A percentile compares a stretch with the other conserved stretches of the same genome.
phyloP scores from a whole-genome alignment of 441 rosid species.

The Iberis amara region DNA sequence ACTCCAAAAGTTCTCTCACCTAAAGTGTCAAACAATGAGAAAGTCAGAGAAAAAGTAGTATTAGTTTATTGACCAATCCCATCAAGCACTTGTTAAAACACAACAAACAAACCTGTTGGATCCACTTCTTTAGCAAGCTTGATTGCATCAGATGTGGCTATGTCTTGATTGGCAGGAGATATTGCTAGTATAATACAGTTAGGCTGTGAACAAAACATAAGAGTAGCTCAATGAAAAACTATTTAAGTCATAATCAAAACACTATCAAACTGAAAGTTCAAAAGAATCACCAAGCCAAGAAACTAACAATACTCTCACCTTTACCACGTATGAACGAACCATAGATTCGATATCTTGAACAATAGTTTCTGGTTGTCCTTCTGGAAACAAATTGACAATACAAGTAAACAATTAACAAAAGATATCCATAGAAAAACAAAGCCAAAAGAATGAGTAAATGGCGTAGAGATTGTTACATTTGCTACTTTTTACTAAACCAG shows the following conservation, averaged over 20 bases:
- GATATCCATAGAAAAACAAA: no score
- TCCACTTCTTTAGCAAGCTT: slow-evolving; percentile 84
- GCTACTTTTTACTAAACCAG: no score
- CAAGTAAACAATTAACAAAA: background rate
- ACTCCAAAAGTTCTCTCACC: slow-evolving; percentile 93
- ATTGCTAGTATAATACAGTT: slow-evolving; percentile 77
- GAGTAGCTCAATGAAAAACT: background rate
- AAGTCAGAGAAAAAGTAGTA: background rate
- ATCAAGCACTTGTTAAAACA: no score
- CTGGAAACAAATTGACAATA: slow-evolving; percentile 36
- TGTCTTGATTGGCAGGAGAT: slow-evolving; percentile 96
- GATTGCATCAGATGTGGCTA: slow-evolving; percentile 92
- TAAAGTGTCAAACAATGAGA: slow-evolving; percentile 20
- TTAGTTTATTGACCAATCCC: no score
- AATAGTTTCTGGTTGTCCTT: slow-evolving; percentile 80
- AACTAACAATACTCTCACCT: no score
- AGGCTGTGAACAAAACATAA: slow-evolving; percentile 42
- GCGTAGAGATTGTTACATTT: no score
- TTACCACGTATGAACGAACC: slow-evolving; percentile 71
- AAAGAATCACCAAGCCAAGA: background rate
- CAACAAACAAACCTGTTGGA: slow-evolving; percentile 29
- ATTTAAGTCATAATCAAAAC: background rate
- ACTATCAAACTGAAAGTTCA: no score
- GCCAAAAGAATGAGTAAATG: no score
- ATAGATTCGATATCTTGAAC: slow-evolving; percentile 69